Percentiles rank a stretch among this genome's conserved stretches.
These are phyloP conservation scores for Colletotrichum trifolii DNA, from an alignment of 2,329 filamentous ascomycete species.

Conservation along the genomic window DNA sequence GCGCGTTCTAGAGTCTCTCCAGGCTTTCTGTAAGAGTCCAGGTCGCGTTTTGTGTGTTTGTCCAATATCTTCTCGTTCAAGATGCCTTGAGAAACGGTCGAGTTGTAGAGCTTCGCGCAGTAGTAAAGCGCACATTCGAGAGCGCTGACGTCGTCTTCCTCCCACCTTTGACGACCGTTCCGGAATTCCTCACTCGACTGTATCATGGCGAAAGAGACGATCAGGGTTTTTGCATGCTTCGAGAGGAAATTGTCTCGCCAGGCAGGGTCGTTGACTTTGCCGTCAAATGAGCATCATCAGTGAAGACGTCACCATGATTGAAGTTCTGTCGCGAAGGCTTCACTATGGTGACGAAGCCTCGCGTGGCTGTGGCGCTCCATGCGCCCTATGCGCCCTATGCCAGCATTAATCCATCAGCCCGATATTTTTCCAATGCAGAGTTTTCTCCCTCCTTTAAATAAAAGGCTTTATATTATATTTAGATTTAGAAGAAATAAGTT, in stretches of 20 bases:
- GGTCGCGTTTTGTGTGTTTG: neutral
- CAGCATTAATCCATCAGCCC: no score
- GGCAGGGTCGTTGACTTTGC: conserved; percentile 4
- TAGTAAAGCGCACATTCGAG: conserved; percentile 9
- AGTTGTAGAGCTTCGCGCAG: conserved; percentile 6
- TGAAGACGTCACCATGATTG: neutral
- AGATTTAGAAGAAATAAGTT: no score
- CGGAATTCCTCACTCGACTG: neutral
- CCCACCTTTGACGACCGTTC: neutral
- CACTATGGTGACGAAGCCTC: no score
- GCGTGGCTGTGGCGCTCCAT: no score
- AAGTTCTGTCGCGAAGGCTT: no score
- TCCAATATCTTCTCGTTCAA: neutral
- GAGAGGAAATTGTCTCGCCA: conserved; percentile 7
- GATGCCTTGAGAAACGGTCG: neutral
- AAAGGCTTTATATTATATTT: no score
- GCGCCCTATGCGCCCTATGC: no score
- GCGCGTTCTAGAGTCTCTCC: neutral
- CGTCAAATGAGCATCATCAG: neutral
- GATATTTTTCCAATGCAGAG: no score
- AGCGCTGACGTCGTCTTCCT: neutral
- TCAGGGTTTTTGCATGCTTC: neutral
- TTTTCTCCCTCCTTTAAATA: no score
- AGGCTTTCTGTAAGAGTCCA: neutral
- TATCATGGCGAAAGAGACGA: neutral